Evolutionary conservation across 345 rosid genomes (phyloP), one percentile per base, ranked within the genome.

Genomic region (Melaleuca alternifolia): DNA sequence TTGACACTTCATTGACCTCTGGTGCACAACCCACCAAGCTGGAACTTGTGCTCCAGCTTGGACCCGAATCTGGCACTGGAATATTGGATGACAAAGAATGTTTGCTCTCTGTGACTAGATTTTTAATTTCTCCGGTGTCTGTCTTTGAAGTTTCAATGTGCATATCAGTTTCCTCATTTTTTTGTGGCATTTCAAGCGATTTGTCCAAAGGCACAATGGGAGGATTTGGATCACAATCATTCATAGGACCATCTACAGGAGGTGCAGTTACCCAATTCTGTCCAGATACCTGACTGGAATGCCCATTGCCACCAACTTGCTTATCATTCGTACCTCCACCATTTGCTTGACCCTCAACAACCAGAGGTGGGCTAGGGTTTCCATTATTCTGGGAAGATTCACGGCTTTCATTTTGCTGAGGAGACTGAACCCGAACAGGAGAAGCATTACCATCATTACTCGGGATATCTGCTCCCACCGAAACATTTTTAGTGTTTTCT

Each of bases 21-120:
- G 92, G 86, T 83, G 93, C 94, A 82, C 92, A 88, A 88, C 86
- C 92, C 89, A 91, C 95, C 83, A 93, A 89, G 90, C 94, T 94
- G 86, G 97, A 91, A 89, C 93, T 88, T 71, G 95, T 89, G 89
- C 94, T 93, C 98, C 96, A 93, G 87, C 93, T 93, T 87, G 92
- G 94, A 77, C 94, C 97, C 18, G 95, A 91, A 87, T 94, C 94
- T 92, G 88, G 94, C 85, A 89, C 88, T 51, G 91, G 89, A 86
- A 88, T 88, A 91, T 89, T 88, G 84, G 93, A 86, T 87, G 97
- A 90, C 76, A 87, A 41, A 56, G 94, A 90, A 85, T 90, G 94
- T 87, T 91, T 94, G 83, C 87, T 89, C 89, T 90, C 91, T 16
- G 88, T 91, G 51, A 90, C 91, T 87, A 89, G 91, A 62, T 83